Base-by-base conservation (phyloP, 441 rosid genomes). In the Pelargonium citronellum region DNA sequence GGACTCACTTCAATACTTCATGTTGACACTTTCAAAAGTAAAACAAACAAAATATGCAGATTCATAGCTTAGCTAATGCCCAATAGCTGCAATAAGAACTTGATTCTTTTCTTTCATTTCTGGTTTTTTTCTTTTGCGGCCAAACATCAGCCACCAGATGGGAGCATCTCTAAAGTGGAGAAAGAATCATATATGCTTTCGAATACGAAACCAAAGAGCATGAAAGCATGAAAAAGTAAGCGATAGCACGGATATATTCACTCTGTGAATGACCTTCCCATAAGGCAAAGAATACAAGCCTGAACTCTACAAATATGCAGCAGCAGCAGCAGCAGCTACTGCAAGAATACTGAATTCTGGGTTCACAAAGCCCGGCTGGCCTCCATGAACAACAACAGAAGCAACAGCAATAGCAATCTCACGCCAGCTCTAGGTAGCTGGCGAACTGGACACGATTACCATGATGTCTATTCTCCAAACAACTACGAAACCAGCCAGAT, bases 181-280 rank as follows among this genome's bases (percentile, higher is more conserved):
- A 58, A 67, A 79, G 74, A 79, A 74, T 74, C 60, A 27, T 17
- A 30, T 68, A 69, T 69, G 24, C 64, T 53, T 41, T 53, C 37
- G 30, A 76, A 34, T 7, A 27, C 34, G 34, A 17, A 67, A 72
- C n/a, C 46, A 22, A 68, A 64, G 58, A 58, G 63, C 13, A 68
- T 51, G 39, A 68, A 71, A 53, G 66, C 19, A 11, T 34, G 55
- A 30, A 22, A 22, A 22, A 22, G 24, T 22, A 22, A 22, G 24
- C 24, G 24, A 22, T 22, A 22, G 24, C 24, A 22, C 24, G 64
- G 43, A 63, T 27, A 71, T 71, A 67, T 67, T 67, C 72, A 67
- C 49, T 43, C 1, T 67, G 64, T 37, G 65, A 67, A 60, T n/a
- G 71, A 49, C 71, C 24, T 60, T 16, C 22, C 4, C 20, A 9